A percentile compares a stretch with the other conserved stretches of the same genome.
Evolutionary conservation across 1,139 yeast species (phyloP).

Genomic region (Zygosaccharomyces sapae): DNA sequence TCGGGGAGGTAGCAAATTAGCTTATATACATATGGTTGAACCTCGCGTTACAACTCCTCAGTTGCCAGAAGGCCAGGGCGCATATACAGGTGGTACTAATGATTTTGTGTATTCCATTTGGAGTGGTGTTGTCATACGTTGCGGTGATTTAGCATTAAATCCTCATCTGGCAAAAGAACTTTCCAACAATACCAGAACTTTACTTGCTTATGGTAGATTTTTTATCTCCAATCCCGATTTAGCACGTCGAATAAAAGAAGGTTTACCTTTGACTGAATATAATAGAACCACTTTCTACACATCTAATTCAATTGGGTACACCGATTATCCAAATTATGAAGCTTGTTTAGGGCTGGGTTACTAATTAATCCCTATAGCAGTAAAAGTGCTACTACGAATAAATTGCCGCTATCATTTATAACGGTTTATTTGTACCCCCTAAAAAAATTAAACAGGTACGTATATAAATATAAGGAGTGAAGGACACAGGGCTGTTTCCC

Average conservation of each 20-base stretch:
- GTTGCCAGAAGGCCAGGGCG: slow-evolving; percentile 12
- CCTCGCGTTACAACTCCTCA: slow-evolving; percentile 33
- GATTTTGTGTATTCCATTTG: slow-evolving; percentile 36
- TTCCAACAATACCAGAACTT: slow-evolving; percentile 37
- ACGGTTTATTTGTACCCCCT: neutral
- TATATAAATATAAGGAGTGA: neutral
- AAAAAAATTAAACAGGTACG: neutral
- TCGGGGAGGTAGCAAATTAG: slow-evolving; percentile 38
- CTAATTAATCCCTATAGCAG: too few relatives aligned
- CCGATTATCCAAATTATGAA: slow-evolving; percentile 13
- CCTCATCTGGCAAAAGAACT: slow-evolving; percentile 27
- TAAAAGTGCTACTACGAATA: neutral
- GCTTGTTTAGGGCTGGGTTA: neutral
- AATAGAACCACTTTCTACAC: slow-evolving; percentile 36
- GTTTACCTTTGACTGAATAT: slow-evolving; percentile 30
- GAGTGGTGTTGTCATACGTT: slow-evolving; percentile 40
- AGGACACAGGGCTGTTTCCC: neutral
- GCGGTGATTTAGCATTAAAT: slow-evolving; percentile 38
- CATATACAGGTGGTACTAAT: slow-evolving; percentile 19
- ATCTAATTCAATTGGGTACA: slow-evolving; percentile 18
- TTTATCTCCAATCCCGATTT: slow-evolving; percentile 41
- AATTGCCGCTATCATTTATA: neutral
- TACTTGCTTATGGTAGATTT: slow-evolving; percentile 46
- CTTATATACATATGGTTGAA: slow-evolving; percentile 50
- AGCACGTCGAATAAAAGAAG: slow-evolving; percentile 37